phyloP scores from a whole-genome alignment of 192 early-diverging fungal species.

The Coemansia sp. region DNA sequence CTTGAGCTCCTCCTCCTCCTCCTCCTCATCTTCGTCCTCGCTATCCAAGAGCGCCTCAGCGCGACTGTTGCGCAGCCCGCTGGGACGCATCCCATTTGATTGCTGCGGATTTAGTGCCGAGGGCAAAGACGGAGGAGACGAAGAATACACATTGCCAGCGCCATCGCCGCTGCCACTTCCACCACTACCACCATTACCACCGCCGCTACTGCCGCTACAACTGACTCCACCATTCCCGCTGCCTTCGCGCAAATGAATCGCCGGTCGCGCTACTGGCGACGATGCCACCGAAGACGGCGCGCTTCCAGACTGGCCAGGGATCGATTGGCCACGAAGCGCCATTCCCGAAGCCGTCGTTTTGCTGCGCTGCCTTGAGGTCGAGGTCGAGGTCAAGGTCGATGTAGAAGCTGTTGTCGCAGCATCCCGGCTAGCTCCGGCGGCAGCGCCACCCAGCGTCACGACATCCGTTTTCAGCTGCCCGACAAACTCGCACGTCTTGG shows the following conservation, averaged over 20 bases:
- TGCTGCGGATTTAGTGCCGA: too few species aligned
- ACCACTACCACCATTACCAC: neutral
- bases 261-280: constrained; percentile 21
- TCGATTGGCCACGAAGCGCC: neutral
- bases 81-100: too few species aligned
- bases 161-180: neutral
- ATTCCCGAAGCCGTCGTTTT: constrained; percentile 10
- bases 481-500: constrained; percentile 52
- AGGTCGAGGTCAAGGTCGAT: too few species aligned
- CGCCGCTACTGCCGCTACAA: neutral
- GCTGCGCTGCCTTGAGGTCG: constrained; percentile 16
- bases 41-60: too few species aligned
- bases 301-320: constrained; percentile 1
- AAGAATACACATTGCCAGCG: neutral
- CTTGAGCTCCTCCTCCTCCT: too few species aligned
- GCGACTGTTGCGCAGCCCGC: too few species aligned
- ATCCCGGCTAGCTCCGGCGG: constrained; percentile 7
- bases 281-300: constrained; percentile 11
- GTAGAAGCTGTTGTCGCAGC: too few species aligned
- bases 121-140: too few species aligned
- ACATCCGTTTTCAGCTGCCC: constrained; percentile 45
- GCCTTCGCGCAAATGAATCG: neutral
- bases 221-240: neutral
- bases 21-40: too few species aligned
- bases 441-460: constrained; percentile 37